Conservation (phyloP, 345 rosid species). For the Euphorbia lathyris region DNA sequence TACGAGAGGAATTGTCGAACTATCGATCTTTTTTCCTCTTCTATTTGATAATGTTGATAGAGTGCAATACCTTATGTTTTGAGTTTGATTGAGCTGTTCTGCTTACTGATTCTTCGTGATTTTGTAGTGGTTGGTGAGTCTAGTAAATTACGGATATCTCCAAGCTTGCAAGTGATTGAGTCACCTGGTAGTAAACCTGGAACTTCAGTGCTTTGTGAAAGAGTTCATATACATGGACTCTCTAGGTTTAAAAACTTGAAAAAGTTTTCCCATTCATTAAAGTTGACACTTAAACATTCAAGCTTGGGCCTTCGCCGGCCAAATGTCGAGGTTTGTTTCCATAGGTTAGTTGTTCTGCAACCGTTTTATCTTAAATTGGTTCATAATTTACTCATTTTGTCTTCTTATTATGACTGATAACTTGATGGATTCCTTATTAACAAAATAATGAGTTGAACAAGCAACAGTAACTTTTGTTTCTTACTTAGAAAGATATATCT, state of each 20-base stretch:
- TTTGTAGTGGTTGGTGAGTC: slow-evolving; percentile 58
- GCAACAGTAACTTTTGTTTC: neutral
- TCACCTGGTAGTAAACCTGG: slow-evolving; percentile 75
- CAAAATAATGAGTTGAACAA: neutral
- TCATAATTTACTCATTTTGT: neutral
- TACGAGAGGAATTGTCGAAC: slow-evolving; percentile 2
- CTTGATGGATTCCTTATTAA: neutral
- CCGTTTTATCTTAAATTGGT: neutral
- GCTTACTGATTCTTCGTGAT: neutral
- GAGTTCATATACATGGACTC: slow-evolving; percentile 64
- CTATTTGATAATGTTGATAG: neutral
- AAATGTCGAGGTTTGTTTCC: slow-evolving; percentile 73
- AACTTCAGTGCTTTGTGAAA: slow-evolving; percentile 51
- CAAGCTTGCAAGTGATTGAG: slow-evolving; percentile 45
- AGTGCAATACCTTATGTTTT: neutral
- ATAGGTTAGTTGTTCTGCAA: slow-evolving; percentile 49
- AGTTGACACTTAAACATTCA: slow-evolving; percentile 45
- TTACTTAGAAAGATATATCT: slow-evolving; percentile 5
- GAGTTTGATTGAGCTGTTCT: neutral
- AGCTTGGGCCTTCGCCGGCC: slow-evolving; percentile 34
- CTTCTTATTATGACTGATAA: neutral
- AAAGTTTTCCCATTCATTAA: slow-evolving; percentile 65
- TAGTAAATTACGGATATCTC: slow-evolving; percentile 42
- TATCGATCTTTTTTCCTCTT: neutral
- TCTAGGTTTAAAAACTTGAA: slow-evolving; percentile 52